Base-by-base conservation (phyloP, 192 early-diverging fungal genomes). In the Podila minutissima region DNA sequence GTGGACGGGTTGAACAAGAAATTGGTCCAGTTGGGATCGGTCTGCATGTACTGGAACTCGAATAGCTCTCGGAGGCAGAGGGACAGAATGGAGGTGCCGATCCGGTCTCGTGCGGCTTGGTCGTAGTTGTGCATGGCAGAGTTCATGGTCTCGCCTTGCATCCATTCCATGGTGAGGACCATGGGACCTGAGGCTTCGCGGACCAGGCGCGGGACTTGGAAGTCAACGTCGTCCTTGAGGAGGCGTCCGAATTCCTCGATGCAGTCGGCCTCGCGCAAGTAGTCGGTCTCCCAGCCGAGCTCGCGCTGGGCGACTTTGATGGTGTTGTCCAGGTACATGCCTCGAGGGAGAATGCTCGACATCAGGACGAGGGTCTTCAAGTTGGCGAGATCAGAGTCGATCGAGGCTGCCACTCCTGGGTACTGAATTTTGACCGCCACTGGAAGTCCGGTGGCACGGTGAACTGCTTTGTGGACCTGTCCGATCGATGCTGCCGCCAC, bases 1-100 rank as follows among this genome's bases (percentile, higher is more conserved):
- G 87, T 89, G 6, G 48, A 37, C 4, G 62, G 72, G 68, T 96
- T 92, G 75, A 96, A 99, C 62, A 99, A 83, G 78, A 99, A 99
- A 82, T 99, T 99, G 62, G 94, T 91, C 98, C 98, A 99, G 79
- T 99, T 99, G 3, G 98, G 98, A 83, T 99, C 98, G 8, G 98
- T 99, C 83, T 99, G 98, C 98, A 99, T 99, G 82, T 94, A 98
- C 67, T 91, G 86, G 83, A 95, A 98, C 59, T 92, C 89, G 77
- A 97, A 98, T 51, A 99, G 84, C 75, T 99, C 97, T 49, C 89
- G 84, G 51, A 99, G 86, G 78, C 94, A 96, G 10, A 99, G 91
- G 4, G 87, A 77, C 62, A 99, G 84, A 26, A 98, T 83, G 15
- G 82, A 83, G n/a, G 87, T 86, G 2, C 93, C 95, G 12, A 99